A percentile compares a stretch with the other conserved stretches of the same genome.
phyloP scores from a whole-genome alignment of 345 rosid species.

The Bruguiera gymnorhiza region DNA sequence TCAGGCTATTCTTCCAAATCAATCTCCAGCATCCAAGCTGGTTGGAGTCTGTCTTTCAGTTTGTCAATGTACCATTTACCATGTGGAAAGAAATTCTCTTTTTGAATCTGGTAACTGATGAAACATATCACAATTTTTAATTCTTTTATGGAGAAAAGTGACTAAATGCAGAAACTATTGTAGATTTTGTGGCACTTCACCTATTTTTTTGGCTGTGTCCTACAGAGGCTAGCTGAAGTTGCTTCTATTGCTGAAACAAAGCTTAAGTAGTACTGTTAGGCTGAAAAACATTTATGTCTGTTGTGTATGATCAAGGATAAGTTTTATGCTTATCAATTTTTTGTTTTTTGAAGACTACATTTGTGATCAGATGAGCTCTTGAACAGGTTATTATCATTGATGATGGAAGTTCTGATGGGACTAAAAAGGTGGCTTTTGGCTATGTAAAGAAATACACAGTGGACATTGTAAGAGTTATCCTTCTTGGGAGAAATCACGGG shows the following conservation, averaged over 20 bases:
- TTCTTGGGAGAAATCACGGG: constrained; percentile 92
- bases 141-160: no score
- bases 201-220: background rate
- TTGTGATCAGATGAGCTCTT: constrained; percentile 14
- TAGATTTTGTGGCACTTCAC: background rate
- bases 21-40: background rate
- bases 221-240: background rate
- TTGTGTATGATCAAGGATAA: background rate
- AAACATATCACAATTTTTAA: no score
- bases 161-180: background rate
- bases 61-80: background rate
- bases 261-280: background rate
- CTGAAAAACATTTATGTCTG: background rate
- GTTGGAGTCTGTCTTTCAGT: background rate
- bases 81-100: background rate
- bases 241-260: background rate
- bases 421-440: constrained; percentile 79
- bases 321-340: background rate
- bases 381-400: constrained; percentile 81
- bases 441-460: constrained; percentile 68
- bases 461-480: constrained; percentile 74
- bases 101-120: background rate
- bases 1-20: background rate
- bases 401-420: constrained; percentile 91
- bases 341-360: background rate